These are phyloP conservation scores for Penicillium longicatenatum DNA, from an alignment of 495 filamentous ascomycete genomes.

Conservation along the genomic window DNA sequence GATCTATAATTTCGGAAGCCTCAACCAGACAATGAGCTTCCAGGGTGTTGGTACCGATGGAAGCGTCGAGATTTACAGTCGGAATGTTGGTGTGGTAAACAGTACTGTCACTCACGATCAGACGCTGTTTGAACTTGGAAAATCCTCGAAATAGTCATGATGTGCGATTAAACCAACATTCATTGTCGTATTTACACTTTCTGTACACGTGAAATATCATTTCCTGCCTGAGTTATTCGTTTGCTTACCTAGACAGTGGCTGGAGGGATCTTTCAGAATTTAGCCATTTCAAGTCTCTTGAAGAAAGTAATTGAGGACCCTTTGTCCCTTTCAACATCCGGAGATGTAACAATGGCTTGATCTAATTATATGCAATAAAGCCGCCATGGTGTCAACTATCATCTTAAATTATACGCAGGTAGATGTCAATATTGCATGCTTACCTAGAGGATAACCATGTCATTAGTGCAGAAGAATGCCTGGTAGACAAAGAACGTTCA, in stretches of 20 bases:
- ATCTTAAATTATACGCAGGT: no score
- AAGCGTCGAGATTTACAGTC: not conserved
- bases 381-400: no score
- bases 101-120: not conserved
- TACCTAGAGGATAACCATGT: no score
- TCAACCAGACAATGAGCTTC: constrained; percentile 1
- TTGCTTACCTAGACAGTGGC: not conserved
- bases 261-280: not conserved
- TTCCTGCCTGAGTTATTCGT: no score
- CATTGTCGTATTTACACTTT: no score
- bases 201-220: no score
- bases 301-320: not conserved
- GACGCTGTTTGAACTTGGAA: not conserved
- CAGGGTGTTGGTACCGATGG: not conserved
- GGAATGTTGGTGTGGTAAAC: not conserved
- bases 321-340: not conserved
- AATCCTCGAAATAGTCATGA: not conserved
- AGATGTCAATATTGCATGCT: no score
- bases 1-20: not conserved
- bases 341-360: not conserved
- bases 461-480: no score
- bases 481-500: no score
- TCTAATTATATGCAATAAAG: no score
- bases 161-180: no score
- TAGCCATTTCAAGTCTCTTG: not conserved